Conservation (phyloP, 2,329 filamentous ascomycete genomes). For the Metarhizium rileyi region DNA sequence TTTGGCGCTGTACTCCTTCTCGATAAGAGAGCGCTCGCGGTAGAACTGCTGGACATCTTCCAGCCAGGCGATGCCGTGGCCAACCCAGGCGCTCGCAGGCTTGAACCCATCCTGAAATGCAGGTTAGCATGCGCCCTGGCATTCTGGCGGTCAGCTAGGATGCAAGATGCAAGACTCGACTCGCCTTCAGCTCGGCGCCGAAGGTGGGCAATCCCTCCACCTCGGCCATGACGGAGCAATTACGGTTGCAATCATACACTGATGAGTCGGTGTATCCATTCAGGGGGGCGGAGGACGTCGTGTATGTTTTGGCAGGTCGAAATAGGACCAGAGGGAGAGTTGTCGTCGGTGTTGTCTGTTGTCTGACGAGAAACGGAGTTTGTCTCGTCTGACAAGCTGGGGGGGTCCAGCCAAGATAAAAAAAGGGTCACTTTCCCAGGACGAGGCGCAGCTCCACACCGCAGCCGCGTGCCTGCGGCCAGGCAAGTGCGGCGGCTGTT, state of each 20-base stretch:
- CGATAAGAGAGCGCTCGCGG: conserved; percentile 83
- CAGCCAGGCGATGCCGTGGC: conserved; percentile 84
- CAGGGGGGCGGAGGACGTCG: not conserved
- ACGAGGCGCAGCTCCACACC: no score
- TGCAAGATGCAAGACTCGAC: conserved; percentile 11
- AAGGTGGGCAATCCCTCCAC: conserved; percentile 78
- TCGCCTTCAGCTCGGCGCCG: conserved; percentile 86
- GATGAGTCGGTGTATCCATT: conserved; percentile 4
- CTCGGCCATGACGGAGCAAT: conserved; percentile 56
- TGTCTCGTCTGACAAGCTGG: no score
- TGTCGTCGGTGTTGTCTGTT: no score
- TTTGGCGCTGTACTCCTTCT: conserved; percentile 93
- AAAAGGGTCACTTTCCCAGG: no score
- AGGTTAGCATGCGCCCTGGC: not conserved
- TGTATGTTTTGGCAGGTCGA: not conserved
- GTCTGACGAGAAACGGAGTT: no score
- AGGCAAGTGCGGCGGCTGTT: no score
- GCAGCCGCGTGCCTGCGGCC: no score
- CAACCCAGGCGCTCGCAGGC: conserved; percentile 84
- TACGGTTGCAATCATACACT: conserved; percentile 10
- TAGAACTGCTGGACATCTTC: conserved; percentile 98
- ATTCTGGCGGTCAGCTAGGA: not conserved
- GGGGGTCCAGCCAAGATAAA: no score
- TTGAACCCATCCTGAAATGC: conserved; percentile 87
- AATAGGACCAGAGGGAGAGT: not conserved